A percentile compares a stretch with the other conserved stretches of the same genome.
Evolutionary conservation across 164 flowering plant genomes (phyloP).

Genomic region (Piper longum): DNA sequence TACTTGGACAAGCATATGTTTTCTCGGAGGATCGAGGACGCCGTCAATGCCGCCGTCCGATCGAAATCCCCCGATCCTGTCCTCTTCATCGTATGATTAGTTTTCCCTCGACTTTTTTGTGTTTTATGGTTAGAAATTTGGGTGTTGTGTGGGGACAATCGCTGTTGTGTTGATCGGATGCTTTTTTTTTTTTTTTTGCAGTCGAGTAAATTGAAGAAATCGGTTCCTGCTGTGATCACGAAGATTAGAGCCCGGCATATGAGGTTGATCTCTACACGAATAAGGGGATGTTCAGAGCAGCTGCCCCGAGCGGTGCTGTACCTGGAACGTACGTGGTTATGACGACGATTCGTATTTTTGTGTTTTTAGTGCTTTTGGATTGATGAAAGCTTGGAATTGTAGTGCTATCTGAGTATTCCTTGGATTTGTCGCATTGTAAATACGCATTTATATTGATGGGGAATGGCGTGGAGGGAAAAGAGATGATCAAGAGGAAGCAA

Average conservation of each 20-base stretch:
- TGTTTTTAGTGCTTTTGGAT: too few species aligned
- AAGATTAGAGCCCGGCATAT: slow-evolving; percentile 87
- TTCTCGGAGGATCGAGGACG: slow-evolving; percentile 92
- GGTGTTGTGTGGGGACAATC: too few species aligned
- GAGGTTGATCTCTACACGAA: slow-evolving; percentile 87
- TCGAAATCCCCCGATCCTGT: slow-evolving; percentile 92
- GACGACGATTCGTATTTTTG: neutral
- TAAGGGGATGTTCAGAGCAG: slow-evolving; percentile 86
- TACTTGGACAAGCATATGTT: slow-evolving; percentile 89
- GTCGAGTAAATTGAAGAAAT: slow-evolving; percentile 88
- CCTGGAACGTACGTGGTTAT: slow-evolving; percentile 46
- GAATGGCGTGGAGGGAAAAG: too few species aligned
- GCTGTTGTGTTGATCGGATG: neutral
- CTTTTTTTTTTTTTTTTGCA: slow-evolving; percentile 8
- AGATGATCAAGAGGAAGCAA: too few species aligned
- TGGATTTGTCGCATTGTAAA: too few species aligned
- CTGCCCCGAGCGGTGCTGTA: slow-evolving; percentile 65
- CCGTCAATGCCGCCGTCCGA: slow-evolving; percentile 98
- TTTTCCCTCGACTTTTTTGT: neutral
- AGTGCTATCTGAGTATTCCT: too few species aligned
- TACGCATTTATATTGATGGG: too few species aligned
- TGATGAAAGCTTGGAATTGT: too few species aligned
- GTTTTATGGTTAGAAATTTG: neutral
- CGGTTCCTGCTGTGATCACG: slow-evolving; percentile 74
- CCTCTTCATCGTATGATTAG: slow-evolving; percentile 61